These are phyloP conservation scores for Aspergillus glaucus DNA, from an alignment of 2,329 filamentous ascomycete species.

Conservation along the genomic window DNA sequence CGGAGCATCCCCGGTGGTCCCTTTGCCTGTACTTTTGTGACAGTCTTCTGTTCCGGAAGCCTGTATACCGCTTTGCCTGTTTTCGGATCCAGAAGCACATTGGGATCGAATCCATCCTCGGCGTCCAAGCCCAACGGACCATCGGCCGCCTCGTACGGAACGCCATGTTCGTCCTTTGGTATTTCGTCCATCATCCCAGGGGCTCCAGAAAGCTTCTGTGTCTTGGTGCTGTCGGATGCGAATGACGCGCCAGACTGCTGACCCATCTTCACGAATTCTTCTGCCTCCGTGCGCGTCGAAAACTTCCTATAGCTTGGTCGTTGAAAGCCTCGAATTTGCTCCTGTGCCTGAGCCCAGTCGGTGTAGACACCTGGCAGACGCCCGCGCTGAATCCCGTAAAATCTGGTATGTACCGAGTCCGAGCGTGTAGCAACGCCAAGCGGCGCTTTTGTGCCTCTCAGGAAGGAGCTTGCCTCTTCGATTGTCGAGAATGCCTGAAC, in stretches of 20 bases:
- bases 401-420: conserved; percentile 41
- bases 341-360: conserved; percentile 62
- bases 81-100: conserved; percentile 48
- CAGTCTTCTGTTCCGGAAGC: conserved; percentile 44
- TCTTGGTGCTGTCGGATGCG: conserved; percentile 20
- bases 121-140: conserved; percentile 51
- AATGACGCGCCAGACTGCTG: conserved; percentile 19
- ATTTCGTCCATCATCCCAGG: conserved; percentile 36
- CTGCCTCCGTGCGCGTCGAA: conserved; percentile 62
- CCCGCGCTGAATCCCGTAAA: conserved; percentile 56
- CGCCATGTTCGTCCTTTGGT: conserved; percentile 38
- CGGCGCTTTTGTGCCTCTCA: conserved; percentile 54
- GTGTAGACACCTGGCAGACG: conserved; percentile 57
- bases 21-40: conserved; percentile 40
- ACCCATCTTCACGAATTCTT: conserved; percentile 60
- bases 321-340: conserved; percentile 68
- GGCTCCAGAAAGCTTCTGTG: conserved; percentile 29
- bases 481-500: conserved; percentile 72
- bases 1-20: conserved; percentile 47
- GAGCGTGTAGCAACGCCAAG: conserved; percentile 30
- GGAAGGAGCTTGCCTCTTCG: conserved; percentile 72
- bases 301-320: conserved; percentile 66
- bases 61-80: conserved; percentile 53
- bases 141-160: conserved; percentile 46
- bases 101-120: conserved; percentile 58